phyloP scores from a whole-genome alignment of 345 rosid species.

The Sisymbrium irio region DNA sequence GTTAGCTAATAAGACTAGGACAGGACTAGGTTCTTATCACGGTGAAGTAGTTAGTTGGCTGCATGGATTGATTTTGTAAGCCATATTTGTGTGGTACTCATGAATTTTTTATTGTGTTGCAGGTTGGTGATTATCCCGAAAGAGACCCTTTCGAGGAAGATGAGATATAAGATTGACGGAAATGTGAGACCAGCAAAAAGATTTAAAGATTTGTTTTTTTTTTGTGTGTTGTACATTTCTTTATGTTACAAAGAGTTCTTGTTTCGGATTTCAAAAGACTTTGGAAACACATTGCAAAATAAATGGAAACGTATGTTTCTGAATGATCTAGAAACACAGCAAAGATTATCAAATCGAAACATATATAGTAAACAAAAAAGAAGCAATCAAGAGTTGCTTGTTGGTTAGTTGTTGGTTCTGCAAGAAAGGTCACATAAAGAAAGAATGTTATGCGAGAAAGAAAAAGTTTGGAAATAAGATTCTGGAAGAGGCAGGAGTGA shows the following conservation, averaged over 20 bases:
- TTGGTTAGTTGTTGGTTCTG: no score
- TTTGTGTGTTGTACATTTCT: slow-evolving; percentile 3
- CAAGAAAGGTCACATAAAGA: no score
- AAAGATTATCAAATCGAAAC: no score
- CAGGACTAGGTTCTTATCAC: background rate
- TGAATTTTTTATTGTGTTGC: slow-evolving; percentile 15
- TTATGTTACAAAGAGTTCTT: background rate
- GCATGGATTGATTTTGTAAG: background rate
- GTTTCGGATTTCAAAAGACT: slow-evolving; percentile 11
- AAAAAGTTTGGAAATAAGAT: no score
- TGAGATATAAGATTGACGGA: slow-evolving; percentile 50
- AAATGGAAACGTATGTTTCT: no score
- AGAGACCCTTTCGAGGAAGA: slow-evolving; percentile 80
- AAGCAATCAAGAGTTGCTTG: no score
- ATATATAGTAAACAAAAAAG: no score
- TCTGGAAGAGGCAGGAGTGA: no score
- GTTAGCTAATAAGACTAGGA: slow-evolving; percentile 9
- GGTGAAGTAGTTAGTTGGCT: background rate
- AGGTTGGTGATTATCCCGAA: slow-evolving; percentile 95
- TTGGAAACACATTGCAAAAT: slow-evolving; percentile 19
- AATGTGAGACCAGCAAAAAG: background rate
- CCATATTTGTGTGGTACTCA: background rate
- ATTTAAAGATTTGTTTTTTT: slow-evolving; percentile 7
- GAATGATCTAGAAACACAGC: no score
- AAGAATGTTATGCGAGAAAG: no score